These are phyloP conservation scores for Fusarium lyarnte DNA, from an alignment of 2,329 filamentous ascomycete genomes.

Conservation along the genomic window DNA sequence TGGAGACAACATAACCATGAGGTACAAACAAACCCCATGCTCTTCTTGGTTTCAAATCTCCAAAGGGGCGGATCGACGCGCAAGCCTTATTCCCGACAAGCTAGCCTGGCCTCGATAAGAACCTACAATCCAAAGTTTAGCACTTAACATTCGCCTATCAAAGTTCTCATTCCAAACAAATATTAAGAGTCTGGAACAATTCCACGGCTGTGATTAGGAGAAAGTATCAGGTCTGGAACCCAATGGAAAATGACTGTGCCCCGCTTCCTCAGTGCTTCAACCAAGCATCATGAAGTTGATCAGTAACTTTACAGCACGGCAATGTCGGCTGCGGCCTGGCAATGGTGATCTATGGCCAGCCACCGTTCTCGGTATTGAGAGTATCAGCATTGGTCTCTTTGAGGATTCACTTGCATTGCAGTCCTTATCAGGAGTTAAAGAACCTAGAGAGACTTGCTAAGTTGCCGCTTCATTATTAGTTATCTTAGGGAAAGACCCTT, in stretches of 20 bases:
- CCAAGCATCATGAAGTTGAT: constrained; percentile 35
- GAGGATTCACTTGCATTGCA: not conserved
- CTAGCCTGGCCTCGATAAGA: not conserved
- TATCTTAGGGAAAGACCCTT: not conserved
- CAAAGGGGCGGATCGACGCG: constrained; percentile 18
- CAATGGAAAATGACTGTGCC: not conserved
- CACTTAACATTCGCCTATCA: not conserved
- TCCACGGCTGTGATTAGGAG: constrained; percentile 3
- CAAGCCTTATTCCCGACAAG: constrained; percentile 34
- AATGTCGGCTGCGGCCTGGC: constrained; percentile 26
- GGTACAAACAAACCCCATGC: constrained; percentile 2
- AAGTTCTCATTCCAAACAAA: constrained; percentile 1
- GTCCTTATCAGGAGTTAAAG: not conserved
- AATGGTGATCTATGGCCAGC: constrained; percentile 12
- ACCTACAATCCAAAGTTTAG: not conserved
- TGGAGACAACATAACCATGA: not conserved
- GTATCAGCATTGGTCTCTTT: constrained; percentile 5
- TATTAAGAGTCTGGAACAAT: constrained; percentile 5
- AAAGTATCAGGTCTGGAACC: not conserved
- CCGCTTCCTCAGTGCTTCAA: constrained; percentile 15
- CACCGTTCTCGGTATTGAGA: not conserved
- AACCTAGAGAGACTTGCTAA: not conserved
- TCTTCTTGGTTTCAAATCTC: constrained; percentile 16
- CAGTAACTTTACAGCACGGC: constrained; percentile 25
- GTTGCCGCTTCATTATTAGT: not conserved